These are phyloP conservation scores for Ulmus americana DNA, from an alignment of 331 rosid species.

Conservation along the genomic window DNA sequence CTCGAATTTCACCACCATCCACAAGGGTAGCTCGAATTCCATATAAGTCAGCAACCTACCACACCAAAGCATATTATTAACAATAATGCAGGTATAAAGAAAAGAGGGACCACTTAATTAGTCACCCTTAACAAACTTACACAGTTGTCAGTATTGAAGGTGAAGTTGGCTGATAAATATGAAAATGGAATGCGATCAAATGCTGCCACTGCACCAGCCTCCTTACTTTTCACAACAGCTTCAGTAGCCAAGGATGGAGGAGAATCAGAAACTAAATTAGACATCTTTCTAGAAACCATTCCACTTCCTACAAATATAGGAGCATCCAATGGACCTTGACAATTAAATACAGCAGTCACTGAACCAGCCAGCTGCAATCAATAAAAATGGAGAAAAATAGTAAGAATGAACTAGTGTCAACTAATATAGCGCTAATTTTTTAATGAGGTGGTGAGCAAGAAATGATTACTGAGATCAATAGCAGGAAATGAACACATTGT, in stretches of 20 bases:
- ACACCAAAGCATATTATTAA: conserved; percentile 22
- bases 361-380: conserved; percentile 85
- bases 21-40: conserved; percentile 85
- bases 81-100: conserved; percentile 15
- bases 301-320: conserved; percentile 96
- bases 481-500: neutral
- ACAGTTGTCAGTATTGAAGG: conserved; percentile 76
- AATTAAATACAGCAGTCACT: conserved; percentile 81
- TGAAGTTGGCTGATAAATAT: conserved; percentile 80
- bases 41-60: conserved; percentile 85
- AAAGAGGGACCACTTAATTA: conserved; percentile 16
- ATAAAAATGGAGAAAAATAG: conserved; percentile 17
- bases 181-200: conserved; percentile 85
- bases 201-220: conserved; percentile 90
- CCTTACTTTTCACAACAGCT: conserved; percentile 69
- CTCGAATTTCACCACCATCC: conserved; percentile 98
- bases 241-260: conserved; percentile 72
- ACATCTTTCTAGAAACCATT: conserved; percentile 77
- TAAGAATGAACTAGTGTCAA: conserved; percentile 10
- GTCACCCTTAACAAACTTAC: conserved; percentile 47
- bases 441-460: neutral
- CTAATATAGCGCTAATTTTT: neutral
- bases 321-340: conserved; percentile 85
- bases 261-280: conserved; percentile 42
- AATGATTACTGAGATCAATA: neutral